A percentile compares a stretch with the other conserved stretches of the same genome.
These are phyloP conservation scores for Leccinum barrowsii DNA, from an alignment of 768 basidiomycete species.

Conservation along the genomic window DNA sequence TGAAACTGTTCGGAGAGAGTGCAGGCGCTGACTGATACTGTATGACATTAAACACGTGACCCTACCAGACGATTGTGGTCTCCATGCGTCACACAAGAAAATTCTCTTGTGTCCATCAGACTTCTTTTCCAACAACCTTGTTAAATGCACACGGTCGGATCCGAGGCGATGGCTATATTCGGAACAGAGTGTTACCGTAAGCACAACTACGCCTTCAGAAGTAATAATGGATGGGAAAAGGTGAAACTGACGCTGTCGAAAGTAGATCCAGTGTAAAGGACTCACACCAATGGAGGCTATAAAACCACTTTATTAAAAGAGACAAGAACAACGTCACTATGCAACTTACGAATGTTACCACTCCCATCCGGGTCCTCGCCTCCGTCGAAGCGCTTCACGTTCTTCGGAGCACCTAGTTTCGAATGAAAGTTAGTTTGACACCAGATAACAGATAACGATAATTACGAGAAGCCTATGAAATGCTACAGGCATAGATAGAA, in stretches of 20 bases:
- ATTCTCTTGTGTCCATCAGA: conserved; percentile 1
- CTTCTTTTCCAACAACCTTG: neutral
- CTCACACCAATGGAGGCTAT: conserved; percentile 48
- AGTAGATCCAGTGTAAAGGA: conserved; percentile 44
- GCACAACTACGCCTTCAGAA: neutral
- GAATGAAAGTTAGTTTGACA: neutral
- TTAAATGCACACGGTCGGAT: conserved; percentile 32
- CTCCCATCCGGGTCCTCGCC: conserved; percentile 49
- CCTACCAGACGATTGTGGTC: neutral
- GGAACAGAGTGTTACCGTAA: conserved; percentile 4
- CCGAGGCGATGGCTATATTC: conserved; percentile 28
- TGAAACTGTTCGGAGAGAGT: neutral
- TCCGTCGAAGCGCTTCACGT: conserved; percentile 40
- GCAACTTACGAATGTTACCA: conserved; percentile 40
- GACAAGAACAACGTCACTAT: neutral
- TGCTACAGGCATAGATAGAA: neutral
- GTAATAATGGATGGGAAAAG: neutral
- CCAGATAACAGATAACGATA: neutral
- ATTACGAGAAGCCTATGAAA: neutral
- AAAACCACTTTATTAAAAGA: neutral
- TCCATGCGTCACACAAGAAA: neutral
- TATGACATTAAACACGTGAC: neutral
- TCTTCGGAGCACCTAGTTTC: conserved; percentile 28
- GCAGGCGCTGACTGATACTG: neutral
- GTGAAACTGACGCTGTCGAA: conserved; percentile 39